Evolutionary conservation across 345 rosid species (phyloP), one percentile per base, ranked within the genome.

Genomic region (Nasturtium officinale): DNA sequence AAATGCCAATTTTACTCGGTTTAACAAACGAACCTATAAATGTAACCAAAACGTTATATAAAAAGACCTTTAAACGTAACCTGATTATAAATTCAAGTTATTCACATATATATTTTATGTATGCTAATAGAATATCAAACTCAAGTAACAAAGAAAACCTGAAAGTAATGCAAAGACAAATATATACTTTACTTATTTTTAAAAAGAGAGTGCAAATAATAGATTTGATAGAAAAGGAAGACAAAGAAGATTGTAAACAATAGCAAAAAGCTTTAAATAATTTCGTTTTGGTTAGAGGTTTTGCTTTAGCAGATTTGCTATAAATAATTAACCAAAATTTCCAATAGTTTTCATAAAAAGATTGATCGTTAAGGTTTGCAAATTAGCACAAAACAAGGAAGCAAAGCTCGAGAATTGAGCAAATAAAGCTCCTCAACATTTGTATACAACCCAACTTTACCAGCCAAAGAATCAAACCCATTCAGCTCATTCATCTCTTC

Each of bases 391-490:
- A 89, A 89, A 72, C 96, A 89, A 81, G 96, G 92, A 77, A 94
- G 96, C 66, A 94, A 84, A 72, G 98, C 95, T 80, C 81, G 86
- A 46, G 90, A 88, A 78, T 89, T 94, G 20, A 94, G 91, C 83
- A 94, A 80, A 81, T 91, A 94, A 64, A 94, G 97, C 81, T 94
- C 98, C 74, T 94, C 98, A 5, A 94, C 89, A 56, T 91, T 90
- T 23, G 96, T 84, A 63, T 90, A 87, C 21, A 94, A 81, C 48
- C 96, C 98, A 65, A 94, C 92, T 80, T 88, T 94, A 23, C 98
- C 98, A 1, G 98, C 97, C 67, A 94, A 82, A 8, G 98, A 94
- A 80, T 94, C 98, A 65, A 94, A 91, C 78, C 98, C 98, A n/a
- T 83, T 86, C 79, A 61, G 87, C 18, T 86, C 85, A 33, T 82